Conservation (phyloP, 441 rosid genomes). For the Rhodomyrtus psidioides region DNA sequence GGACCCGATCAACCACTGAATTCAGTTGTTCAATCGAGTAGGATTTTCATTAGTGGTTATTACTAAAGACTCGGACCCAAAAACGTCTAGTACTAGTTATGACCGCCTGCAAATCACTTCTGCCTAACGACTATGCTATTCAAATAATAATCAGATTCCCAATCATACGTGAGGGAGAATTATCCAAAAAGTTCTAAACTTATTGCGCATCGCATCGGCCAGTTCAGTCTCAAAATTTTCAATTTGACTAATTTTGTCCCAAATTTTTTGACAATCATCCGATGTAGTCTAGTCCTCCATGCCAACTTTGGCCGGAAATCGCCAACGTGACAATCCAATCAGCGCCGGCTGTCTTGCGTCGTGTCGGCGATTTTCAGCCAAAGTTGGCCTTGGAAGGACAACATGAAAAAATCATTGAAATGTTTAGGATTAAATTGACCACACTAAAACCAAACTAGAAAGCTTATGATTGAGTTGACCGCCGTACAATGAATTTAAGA, state of each 20-base stretch:
- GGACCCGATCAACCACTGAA: not conserved
- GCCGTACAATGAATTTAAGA: not conserved
- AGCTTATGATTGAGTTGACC: not conserved
- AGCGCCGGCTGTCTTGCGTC: fast-evolving
- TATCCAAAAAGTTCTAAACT: not conserved
- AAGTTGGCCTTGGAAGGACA: not conserved
- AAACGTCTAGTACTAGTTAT: not conserved
- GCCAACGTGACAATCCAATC: not conserved
- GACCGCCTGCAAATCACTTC: not conserved
- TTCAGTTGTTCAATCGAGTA: not conserved
- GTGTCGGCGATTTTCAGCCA: fast-evolving
- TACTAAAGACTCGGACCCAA: not conserved
- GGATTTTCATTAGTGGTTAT: not conserved
- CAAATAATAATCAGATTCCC: not conserved
- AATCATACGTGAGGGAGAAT: not conserved
- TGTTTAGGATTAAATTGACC: not conserved
- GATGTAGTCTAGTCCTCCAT: fast-evolving
- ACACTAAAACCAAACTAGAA: too few species aligned
- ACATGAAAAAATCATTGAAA: not conserved
- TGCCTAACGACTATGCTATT: not conserved
- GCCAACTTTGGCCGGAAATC: not conserved
- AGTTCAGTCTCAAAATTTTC: not conserved
- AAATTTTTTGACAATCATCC: not conserved
- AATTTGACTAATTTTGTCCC: not conserved
- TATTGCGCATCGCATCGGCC: not conserved